A percentile compares a stretch with the other conserved stretches of the same genome.
These are phyloP conservation scores for Malassezia sp. DNA, from an alignment of 1,284 basidiomycete species.

Conservation along the genomic window DNA sequence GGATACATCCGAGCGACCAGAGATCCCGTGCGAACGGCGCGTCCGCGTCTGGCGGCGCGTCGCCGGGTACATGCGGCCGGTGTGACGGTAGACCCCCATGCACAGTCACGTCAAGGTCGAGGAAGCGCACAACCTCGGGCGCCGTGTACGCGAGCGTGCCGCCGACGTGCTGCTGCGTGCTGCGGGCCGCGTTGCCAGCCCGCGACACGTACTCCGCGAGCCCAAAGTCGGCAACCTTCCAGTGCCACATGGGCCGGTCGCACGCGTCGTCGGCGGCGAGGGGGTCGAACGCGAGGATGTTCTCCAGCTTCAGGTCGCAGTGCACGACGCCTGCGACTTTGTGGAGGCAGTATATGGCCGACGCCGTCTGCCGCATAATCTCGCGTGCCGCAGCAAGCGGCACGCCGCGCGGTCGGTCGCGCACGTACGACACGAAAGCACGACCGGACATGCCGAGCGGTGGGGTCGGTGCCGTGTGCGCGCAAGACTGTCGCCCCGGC, in stretches of 20 bases:
- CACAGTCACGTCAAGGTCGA: constrained; percentile 2
- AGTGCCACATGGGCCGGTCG: too few relatives aligned
- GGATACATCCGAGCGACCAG: constrained; percentile 15
- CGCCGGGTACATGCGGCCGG: too few relatives aligned
- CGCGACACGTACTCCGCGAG: constrained; percentile 42
- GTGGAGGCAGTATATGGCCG: constrained; percentile 6
- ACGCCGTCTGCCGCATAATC: constrained; percentile 9
- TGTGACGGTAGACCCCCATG: constrained; percentile 4
- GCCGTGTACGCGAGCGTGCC: constrained; percentile 9
- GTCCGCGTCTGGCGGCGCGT: not conserved
- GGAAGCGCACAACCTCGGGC: constrained; percentile 7
- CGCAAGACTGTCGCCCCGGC: too few relatives aligned
- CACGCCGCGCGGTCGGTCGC: constrained; percentile 2
- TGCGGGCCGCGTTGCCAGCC: not conserved
- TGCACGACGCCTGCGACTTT: constrained; percentile 47
- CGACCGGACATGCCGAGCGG: not conserved
- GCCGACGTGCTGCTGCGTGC: too few relatives aligned
- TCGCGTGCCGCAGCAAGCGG: not conserved
- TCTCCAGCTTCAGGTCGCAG: constrained; percentile 53
- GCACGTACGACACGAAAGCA: not conserved
- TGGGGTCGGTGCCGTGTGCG: too few relatives aligned
- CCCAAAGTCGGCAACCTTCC: constrained; percentile 53
- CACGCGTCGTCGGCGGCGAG: too few relatives aligned
- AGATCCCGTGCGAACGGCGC: constrained; percentile 11
- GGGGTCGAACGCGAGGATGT: constrained; percentile 54